Conservation (phyloP, 441 rosid species). For the Aleurites moluccanus region DNA sequence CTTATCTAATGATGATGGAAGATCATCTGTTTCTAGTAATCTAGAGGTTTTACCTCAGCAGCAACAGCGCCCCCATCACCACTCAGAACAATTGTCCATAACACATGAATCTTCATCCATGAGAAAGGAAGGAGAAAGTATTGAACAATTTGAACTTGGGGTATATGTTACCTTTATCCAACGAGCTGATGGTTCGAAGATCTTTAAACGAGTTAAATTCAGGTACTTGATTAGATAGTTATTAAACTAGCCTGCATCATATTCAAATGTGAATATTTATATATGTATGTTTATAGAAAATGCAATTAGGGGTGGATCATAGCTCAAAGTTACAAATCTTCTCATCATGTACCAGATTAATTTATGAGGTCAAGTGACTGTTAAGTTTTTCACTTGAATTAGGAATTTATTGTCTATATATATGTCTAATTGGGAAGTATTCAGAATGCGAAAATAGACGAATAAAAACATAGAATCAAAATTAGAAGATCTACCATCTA, state of each 20-base stretch:
- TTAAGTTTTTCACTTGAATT: too few relatives aligned
- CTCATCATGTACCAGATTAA: not conserved
- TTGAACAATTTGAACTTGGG: conserved; percentile 88
- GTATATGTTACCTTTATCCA: conserved; percentile 65
- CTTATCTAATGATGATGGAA: conserved; percentile 33
- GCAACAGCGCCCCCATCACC: not conserved
- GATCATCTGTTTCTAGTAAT: conserved; percentile 26
- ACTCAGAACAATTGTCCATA: conserved; percentile 18
- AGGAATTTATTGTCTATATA: too few relatives aligned
- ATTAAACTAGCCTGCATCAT: conserved; percentile 10
- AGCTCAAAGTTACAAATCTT: not conserved
- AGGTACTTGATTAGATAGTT: conserved; percentile 46
- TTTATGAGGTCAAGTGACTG: too few relatives aligned
- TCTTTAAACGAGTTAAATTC: conserved; percentile 83
- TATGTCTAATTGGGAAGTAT: too few relatives aligned
- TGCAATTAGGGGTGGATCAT: not conserved
- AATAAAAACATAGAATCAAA: too few relatives aligned
- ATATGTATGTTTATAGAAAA: not conserved
- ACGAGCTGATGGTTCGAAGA: conserved; percentile 56
- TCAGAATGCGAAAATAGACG: too few relatives aligned
- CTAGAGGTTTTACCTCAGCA: conserved; percentile 28
- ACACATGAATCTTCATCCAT: conserved; percentile 28
- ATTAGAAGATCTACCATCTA: too few relatives aligned
- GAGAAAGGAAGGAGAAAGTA: conserved; percentile 48
- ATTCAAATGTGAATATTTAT: not conserved